A percentile compares a stretch with the other conserved stretches of the same genome.
phyloP scores from a whole-genome alignment of 2,329 filamentous ascomycete species.

The Pseudogymnoascus sp. region DNA sequence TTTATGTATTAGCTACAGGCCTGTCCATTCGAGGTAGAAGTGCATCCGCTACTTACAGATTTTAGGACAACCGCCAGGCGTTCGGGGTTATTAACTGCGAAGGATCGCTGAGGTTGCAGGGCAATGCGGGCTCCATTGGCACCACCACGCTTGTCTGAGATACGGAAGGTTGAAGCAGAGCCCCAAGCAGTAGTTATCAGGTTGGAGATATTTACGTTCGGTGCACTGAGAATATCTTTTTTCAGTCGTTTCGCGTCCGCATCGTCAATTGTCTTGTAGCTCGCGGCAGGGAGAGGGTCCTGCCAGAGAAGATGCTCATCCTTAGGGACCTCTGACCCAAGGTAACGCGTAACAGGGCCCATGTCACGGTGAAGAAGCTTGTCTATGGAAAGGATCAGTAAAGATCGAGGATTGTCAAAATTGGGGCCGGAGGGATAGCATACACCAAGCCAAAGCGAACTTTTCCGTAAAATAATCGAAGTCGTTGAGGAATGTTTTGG shows the following conservation, averaged over 20 bases:
- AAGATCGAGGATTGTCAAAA: not conserved
- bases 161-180: slow-evolving; percentile 44
- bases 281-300: slow-evolving; percentile 43
- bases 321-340: slow-evolving; percentile 50
- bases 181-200: slow-evolving; percentile 44
- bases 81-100: slow-evolving; percentile 50
- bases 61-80: slow-evolving; percentile 28
- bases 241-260: slow-evolving; percentile 43
- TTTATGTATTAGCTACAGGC: not conserved
- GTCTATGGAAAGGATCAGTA: slow-evolving; percentile 49
- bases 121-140: slow-evolving; percentile 54
- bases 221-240: slow-evolving; percentile 41
- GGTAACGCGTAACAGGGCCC: slow-evolving; percentile 47
- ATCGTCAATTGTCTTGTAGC: slow-evolving; percentile 41
- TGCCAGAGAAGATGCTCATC: slow-evolving; percentile 48
- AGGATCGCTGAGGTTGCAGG: slow-evolving; percentile 47
- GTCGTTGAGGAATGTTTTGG: slow-evolving; percentile 30
- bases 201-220: slow-evolving; percentile 39
- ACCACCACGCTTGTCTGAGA: slow-evolving; percentile 53
- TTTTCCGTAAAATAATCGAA: slow-evolving; percentile 48
- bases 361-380: slow-evolving; percentile 56
- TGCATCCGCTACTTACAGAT: slow-evolving; percentile 1
- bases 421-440: not conserved
- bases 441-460: slow-evolving; percentile 41
- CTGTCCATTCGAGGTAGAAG: not conserved